Evolutionary conservation across 2,329 filamentous ascomycete species (phyloP).

Genomic region (Trichoderma aggressivum): DNA sequence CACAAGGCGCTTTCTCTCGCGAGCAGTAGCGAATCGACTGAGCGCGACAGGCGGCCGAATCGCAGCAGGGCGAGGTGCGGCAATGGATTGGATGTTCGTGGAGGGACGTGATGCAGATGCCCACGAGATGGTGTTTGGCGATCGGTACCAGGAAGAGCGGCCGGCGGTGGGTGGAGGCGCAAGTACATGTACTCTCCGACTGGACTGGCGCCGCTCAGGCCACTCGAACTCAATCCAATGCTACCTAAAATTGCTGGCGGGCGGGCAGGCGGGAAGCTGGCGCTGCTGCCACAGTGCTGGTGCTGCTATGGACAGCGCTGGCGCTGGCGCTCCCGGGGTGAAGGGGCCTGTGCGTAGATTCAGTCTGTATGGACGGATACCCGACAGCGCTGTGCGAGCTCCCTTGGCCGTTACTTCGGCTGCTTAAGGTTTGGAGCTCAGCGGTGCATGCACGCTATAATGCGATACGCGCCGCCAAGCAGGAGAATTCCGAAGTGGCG

Average conservation of each 20-base stretch:
- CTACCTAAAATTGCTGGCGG: background rate
- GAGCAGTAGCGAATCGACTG: conserved; percentile 10
- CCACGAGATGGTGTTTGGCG: conserved; percentile 19
- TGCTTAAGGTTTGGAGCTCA: background rate
- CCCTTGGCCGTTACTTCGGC: background rate
- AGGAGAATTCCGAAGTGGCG: background rate
- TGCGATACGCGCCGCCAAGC: background rate
- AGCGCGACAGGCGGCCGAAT: conserved; percentile 15
- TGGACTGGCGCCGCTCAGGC: background rate
- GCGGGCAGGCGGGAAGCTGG: background rate
- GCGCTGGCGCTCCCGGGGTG: background rate
- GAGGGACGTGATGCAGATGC: conserved; percentile 19
- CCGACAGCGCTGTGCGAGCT: background rate
- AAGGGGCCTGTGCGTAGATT: background rate
- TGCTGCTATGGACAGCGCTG: background rate
- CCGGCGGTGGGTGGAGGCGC: background rate
- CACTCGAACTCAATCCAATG: background rate
- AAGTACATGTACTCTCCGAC: background rate
- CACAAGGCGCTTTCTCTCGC: background rate
- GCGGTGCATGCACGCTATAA: background rate
- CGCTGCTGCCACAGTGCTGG: too few relatives aligned
- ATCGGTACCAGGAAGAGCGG: conserved; percentile 8
- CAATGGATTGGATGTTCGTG: conserved; percentile 13
- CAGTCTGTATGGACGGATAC: background rate
- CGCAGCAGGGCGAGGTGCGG: conserved; percentile 8